These are phyloP conservation scores for Metschnikowia noctiluminum DNA, from an alignment of 805 yeast genomes.

Conservation along the genomic window DNA sequence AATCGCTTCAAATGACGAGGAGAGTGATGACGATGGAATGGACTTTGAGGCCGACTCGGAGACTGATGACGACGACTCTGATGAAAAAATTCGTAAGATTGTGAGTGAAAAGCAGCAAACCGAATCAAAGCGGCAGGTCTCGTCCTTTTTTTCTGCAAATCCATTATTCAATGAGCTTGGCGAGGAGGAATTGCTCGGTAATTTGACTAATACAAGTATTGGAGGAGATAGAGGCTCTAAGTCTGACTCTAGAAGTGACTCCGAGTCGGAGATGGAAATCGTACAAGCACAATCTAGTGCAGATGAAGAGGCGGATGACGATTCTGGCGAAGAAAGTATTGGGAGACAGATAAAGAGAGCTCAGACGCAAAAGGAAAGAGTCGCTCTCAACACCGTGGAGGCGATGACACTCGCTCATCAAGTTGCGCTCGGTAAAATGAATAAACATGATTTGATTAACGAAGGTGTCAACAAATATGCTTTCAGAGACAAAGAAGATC, in stretches of 20 bases:
- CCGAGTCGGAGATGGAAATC: constrained; percentile 44
- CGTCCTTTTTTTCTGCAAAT: constrained; percentile 40
- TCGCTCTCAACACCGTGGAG: constrained; percentile 86
- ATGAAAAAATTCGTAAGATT: constrained; percentile 55
- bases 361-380: constrained; percentile 54
- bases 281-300: constrained; percentile 29
- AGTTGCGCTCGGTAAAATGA: constrained; percentile 83
- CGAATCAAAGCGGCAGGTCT: constrained; percentile 34
- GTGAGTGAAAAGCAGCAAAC: constrained; percentile 43
- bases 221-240: constrained; percentile 2
- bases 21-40: constrained; percentile 31
- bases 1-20: constrained; percentile 45
- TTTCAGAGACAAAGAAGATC: constrained; percentile 83
- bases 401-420: constrained; percentile 99
- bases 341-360: constrained; percentile 35
- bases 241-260: constrained; percentile 18
- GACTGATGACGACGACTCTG: constrained; percentile 61
- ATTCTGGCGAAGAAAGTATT: constrained; percentile 45
- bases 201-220: constrained; percentile 3
- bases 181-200: constrained; percentile 43
- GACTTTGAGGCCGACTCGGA: constrained; percentile 46
- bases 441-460: constrained; percentile 80
- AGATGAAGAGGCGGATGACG: constrained; percentile 38
- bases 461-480: constrained; percentile 92
- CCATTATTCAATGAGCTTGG: constrained; percentile 38